Percentiles rank a stretch among this genome's conserved stretches.
Conservation (phyloP, 306 rosid species). For the Chamaecrista fasciculata region DNA sequence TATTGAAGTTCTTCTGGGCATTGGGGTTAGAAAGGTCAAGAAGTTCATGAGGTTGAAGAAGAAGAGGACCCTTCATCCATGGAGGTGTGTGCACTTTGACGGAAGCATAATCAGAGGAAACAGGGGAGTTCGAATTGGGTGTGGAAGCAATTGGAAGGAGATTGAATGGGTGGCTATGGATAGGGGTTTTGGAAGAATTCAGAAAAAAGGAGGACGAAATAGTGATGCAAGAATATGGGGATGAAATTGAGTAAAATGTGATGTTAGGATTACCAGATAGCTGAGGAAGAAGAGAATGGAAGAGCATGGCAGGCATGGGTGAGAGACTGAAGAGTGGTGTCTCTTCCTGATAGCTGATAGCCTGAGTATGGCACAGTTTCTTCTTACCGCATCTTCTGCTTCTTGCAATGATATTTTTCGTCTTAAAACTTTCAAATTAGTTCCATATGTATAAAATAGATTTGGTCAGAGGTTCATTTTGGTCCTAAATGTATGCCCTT, state of each 20-base stretch:
- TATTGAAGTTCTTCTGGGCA: constrained; percentile 17
- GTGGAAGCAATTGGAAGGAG: constrained; percentile 29
- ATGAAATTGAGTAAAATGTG: background rate
- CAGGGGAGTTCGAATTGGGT: background rate
- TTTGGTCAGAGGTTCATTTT: too few relatives aligned
- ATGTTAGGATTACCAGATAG: background rate
- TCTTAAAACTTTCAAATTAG: too few relatives aligned
- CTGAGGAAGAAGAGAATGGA: constrained; percentile 33
- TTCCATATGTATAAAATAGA: too few relatives aligned
- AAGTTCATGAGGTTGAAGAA: constrained; percentile 52
- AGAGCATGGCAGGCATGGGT: constrained; percentile 38
- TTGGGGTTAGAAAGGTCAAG: constrained; percentile 43
- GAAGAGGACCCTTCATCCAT: constrained; percentile 72
- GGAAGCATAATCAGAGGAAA: constrained; percentile 21
- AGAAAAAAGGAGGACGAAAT: constrained; percentile 43
- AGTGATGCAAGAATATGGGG: constrained; percentile 23
- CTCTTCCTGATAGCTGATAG: too few relatives aligned
- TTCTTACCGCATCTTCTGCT: too few relatives aligned
- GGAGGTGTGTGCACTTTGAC: constrained; percentile 70
- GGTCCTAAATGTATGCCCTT: too few relatives aligned
- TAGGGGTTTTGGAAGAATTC: constrained; percentile 31
- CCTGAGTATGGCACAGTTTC: too few relatives aligned
- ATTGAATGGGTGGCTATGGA: constrained; percentile 15
- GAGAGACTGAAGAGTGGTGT: background rate
- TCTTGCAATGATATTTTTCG: too few relatives aligned